Base-by-base conservation (phyloP, 2,329 filamentous ascomycete species). In the Bretziella fagacearum region DNA sequence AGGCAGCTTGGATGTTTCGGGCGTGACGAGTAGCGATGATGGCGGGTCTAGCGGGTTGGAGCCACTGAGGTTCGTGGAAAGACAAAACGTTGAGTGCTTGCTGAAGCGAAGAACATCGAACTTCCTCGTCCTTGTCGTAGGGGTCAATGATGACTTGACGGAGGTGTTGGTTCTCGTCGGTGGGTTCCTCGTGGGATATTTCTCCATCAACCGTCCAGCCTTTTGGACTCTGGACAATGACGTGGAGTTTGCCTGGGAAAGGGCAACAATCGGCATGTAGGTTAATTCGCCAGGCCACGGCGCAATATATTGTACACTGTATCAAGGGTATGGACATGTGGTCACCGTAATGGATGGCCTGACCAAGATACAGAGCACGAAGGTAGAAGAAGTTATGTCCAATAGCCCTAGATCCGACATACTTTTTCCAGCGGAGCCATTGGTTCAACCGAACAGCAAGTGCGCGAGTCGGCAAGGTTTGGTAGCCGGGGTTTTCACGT, bases 261-360 rank as follows among this genome's bases (percentile, higher is more conserved):
- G 81, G 79, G 54, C 83, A 89, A 46, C 83, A 85, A 27, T 77
- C 74, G 0, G 87, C 84, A 54, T 80, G 71, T 40, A 98, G 62
- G 1, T 81, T 82, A 10, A 95, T 59, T 30, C 81, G 72, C 47
- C 74, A 70, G 1, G 85, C 87, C 13, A 96, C 61, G 49, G 77
- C 79, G 57, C 82, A 91, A 62, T 81, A 98, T 52, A 96, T 93
- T 51, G 80, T 81, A 47, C 81, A 81, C 1, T 85, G 91, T 52
- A 95, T 81, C 44, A 95, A 70, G 1, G 89, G 91, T 6, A 95
- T 69, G 1, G 86, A 89, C 23, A 83, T 78, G 56, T 93, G 85
- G 0, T 73, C 70, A 5, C 73, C 64, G 43, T 82, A 77, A 29
- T 75, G 77, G 36, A 96, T 66, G 3, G 83, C 84, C 52, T 93